Percentiles rank a stretch among this genome's conserved stretches.
Conservation (phyloP, 345 rosid genomes). For the Melaleuca alternifolia region DNA sequence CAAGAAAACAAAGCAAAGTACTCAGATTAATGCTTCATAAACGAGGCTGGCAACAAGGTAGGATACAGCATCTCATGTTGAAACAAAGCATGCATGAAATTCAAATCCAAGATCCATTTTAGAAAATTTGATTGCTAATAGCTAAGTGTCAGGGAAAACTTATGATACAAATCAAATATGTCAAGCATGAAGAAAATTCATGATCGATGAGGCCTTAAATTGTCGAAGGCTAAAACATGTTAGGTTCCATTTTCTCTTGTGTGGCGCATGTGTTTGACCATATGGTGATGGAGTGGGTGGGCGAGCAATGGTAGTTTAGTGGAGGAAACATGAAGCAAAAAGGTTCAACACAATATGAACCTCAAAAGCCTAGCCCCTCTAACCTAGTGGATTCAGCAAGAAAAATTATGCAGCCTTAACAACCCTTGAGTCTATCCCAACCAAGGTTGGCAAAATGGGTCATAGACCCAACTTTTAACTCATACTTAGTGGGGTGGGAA, state of each 20-base stretch:
- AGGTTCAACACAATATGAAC: background rate
- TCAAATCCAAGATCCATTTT: background rate
- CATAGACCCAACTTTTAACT: background rate
- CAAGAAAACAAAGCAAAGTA: background rate
- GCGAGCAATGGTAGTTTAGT: background rate
- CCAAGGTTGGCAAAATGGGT: background rate
- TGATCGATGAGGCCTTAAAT: background rate
- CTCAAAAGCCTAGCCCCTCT: background rate
- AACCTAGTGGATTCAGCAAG: background rate
- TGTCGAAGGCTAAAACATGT: background rate
- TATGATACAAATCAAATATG: background rate
- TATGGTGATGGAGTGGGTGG: background rate
- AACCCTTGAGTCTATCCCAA: background rate
- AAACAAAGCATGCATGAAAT: background rate
- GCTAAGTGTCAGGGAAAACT: background rate
- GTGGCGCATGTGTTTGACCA: background rate
- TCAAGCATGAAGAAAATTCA: background rate
- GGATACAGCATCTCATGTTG: background rate
- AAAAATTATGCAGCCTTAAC: background rate
- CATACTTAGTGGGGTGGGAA: background rate
- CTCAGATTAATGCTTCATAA: background rate
- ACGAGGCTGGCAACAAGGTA: background rate
- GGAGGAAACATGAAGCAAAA: background rate
- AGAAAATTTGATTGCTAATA: background rate
- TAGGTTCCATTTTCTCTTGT: background rate